Base-by-base conservation (phyloP, 108 stramenopile genomes). In the Mediolabrus comicus region DNA sequence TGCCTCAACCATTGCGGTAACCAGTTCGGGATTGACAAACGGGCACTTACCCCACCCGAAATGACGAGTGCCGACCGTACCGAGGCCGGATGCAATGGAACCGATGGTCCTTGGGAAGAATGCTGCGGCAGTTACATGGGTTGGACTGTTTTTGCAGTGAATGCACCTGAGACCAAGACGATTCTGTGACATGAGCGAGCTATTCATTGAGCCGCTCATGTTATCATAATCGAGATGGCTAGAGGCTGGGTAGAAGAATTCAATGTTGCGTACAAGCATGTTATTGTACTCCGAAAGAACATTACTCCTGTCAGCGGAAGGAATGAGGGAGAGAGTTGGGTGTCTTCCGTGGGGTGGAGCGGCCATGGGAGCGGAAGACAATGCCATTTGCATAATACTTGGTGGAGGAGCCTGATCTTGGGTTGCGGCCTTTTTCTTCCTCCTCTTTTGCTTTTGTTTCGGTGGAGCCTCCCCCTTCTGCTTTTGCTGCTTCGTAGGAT, bases 41-140 rank as follows among this genome's bases (percentile, higher is more conserved):
- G 81, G 76, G 53, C 81, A 82, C 59, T 82, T 82, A 17, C 73
- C 73, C 67, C 72, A 70, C 3, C 72, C 62, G 51, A 82, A 82
- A 31, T 82, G 81, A 9, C 81, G 57, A 2, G 66, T 26, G 1
- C 81, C 77, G 22, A 82, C 78, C 14, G 81, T 82, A 17, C 81
- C 81, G 7, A 82, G 76, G 12, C 81, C 81, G 0, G 81, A 78
- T 51, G 81, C 67, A 57, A 82, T 74, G 34, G 77, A 78, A 0
- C 71, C 65, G 22, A 76, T 72, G 3, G 80, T 52, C 19, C 80
- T 64, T 0, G 80, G 80, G 32, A 81, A 81, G 46, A 81, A 81
- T 29, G 80, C 64, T 5, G 80, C 75, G 13, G 75, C 80, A 5
- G 80, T 77, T 16, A 77, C 27, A 31, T 75, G 74, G 16, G 68